A percentile compares a stretch with the other conserved stretches of the same genome.
These are phyloP conservation scores for Mortierella sp. DNA, from an alignment of 371 early-diverging fungal species.

Conservation along the genomic window DNA sequence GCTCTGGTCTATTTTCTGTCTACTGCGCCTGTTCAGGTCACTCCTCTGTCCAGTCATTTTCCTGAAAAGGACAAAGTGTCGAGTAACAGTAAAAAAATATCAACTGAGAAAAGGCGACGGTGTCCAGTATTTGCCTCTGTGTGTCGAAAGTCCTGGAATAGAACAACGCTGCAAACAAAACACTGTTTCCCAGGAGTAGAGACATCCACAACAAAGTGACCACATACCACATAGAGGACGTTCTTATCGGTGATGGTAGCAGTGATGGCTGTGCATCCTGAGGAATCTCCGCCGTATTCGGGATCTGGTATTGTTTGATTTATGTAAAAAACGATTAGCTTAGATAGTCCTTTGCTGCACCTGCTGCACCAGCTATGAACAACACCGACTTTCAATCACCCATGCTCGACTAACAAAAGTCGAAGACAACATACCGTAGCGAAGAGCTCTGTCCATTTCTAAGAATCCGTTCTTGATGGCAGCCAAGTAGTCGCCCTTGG, in stretches of 20 bases:
- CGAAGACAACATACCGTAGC: conserved; percentile 64
- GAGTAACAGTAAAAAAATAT: neutral
- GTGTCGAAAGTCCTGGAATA: neutral
- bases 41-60: neutral
- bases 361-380: neutral
- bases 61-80: neutral
- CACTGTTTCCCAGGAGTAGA: neutral
- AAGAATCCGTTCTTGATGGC: conserved; percentile 88
- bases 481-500: conserved; percentile 68
- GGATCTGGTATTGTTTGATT: conserved; percentile 66
- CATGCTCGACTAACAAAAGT: neutral
- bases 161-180: neutral
- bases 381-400: neutral
- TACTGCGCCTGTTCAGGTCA: neutral
- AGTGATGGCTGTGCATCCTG: conserved; percentile 97
- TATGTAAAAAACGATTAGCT: conserved; percentile 8
- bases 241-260: conserved; percentile 83
- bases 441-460: conserved; percentile 83
- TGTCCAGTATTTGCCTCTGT: neutral
- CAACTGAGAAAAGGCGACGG: neutral
- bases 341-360: conserved; percentile 6
- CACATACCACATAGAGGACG: conserved; percentile 59
- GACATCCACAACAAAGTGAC: conserved; percentile 18
- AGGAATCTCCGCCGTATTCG: conserved; percentile 76
- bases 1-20: neutral